These are phyloP conservation scores for Tylopilus plumbeoviolaceoides DNA, from an alignment of 768 basidiomycete species.

Conservation along the genomic window DNA sequence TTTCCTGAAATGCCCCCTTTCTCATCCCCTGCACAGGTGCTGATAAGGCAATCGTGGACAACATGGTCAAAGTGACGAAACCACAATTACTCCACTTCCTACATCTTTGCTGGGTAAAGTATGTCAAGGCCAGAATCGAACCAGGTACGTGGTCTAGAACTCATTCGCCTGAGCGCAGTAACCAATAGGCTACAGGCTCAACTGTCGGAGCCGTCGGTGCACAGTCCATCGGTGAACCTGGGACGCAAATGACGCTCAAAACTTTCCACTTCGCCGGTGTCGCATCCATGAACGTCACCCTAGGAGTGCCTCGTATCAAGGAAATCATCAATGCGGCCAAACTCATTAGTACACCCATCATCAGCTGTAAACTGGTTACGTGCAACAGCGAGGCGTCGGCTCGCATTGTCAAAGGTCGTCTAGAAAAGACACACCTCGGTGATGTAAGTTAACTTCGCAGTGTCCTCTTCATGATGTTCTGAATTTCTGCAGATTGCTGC, in stretches of 20 bases:
- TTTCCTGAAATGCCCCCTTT: background rate
- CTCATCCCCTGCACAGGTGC: conserved; percentile 40
- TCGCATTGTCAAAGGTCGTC: conserved; percentile 91
- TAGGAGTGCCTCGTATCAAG: conserved; percentile 99
- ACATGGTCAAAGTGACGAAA: conserved; percentile 85
- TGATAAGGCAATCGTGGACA: conserved; percentile 76
- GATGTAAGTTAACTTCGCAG: conserved; percentile 55
- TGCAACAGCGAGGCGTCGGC: conserved; percentile 88
- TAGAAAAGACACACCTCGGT: conserved; percentile 92
- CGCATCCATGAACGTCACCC: conserved; percentile 98
- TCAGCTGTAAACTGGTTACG: conserved; percentile 90
- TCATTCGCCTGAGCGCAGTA: background rate
- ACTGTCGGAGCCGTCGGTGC: conserved; percentile 99
- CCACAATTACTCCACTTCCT: conserved; percentile 76
- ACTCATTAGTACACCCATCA: conserved; percentile 94
- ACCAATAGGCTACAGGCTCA: conserved; percentile 53
- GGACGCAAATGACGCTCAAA: conserved; percentile 99
- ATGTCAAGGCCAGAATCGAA: conserved; percentile 94
- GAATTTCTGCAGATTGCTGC: conserved; percentile 67
- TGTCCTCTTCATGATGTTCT: background rate
- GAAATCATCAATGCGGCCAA: conserved; percentile 99
- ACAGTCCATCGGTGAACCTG: conserved; percentile 98
- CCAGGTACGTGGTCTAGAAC: conserved; percentile 52
- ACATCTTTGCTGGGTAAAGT: conserved; percentile 85
- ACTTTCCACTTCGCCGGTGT: conserved; percentile 99